Evolutionary conservation across 768 basidiomycete genomes (phyloP), one percentile per base, ranked within the genome.

Genomic region (Lactarius akahatsu): DNA sequence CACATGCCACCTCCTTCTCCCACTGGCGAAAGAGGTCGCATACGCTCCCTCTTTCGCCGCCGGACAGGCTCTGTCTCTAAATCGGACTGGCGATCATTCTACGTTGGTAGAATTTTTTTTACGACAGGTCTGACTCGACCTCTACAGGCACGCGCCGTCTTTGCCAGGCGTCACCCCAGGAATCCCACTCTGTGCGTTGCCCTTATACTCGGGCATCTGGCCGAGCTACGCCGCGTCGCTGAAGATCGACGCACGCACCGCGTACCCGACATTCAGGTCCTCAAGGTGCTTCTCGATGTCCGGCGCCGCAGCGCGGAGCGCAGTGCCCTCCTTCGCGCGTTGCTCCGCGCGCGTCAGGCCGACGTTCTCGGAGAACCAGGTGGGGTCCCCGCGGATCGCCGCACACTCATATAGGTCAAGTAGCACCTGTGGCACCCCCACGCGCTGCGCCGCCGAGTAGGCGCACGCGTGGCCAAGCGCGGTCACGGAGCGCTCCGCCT

Each of bases 401-500:
- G 57, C 59, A 20, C 58, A 64, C 61, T 69, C 65, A 63, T 61
- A 73, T 2, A 72, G 43, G 47, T 70, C 66, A 28, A 73, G 62
- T 2, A 73, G 59, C 3, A 57, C 63, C 23, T 56, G 55, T 2
- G 65, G 61, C 3, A 73, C 59, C 2, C 58, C 64, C 3, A 61
- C 70, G 36, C 36, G 60, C 11, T 60, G 20, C 1, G 71, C 69
- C 4, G 64, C 64, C 4, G 68, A 69, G 43, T 68, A 70, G 1
- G 73, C 73, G 23, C 66, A 56, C 2, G 69, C 66, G 34, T 70
- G 62, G 18, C 72, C 72, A 1, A 69, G 47, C 3, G 72, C 71
- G 16, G 23, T 6, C 18, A 74, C 32, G 4, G 67, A 59, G 6
- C 59, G 62, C 43, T 72, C 69, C 23, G 67, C 68, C 54, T 65